Evolutionary conservation across 129 eudicot species (phyloP).

Genomic region (Oenanthe sinensis): DNA sequence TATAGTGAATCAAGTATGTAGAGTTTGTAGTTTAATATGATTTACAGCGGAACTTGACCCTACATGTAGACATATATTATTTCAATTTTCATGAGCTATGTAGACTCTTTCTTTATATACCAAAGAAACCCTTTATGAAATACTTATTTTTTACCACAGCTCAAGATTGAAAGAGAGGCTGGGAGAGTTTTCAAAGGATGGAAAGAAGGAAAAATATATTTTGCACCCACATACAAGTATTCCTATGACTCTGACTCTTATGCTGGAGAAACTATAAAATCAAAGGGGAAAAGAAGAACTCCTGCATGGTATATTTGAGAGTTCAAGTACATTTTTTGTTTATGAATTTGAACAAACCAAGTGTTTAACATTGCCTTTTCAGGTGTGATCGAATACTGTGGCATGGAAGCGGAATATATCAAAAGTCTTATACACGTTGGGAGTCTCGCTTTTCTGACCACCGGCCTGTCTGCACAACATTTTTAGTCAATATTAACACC

Average conservation of each 20-base stretch:
- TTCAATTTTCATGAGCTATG: not conserved
- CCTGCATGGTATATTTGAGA: constrained; percentile 44
- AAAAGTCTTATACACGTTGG: constrained; percentile 50
- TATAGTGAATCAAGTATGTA: not conserved
- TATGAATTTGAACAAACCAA: not conserved
- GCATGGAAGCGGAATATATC: constrained; percentile 57
- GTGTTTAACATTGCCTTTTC: constrained; percentile 12
- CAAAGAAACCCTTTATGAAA: not conserved
- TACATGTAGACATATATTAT: not conserved
- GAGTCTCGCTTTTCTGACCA: constrained; percentile 66
- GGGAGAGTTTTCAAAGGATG: constrained; percentile 52
- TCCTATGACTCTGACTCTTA: constrained; percentile 46
- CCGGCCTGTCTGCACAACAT: constrained; percentile 59
- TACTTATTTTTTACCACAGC: constrained; percentile 22
- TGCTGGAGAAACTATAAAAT: constrained; percentile 39
- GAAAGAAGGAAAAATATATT: constrained; percentile 57
- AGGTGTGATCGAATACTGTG: constrained; percentile 83
- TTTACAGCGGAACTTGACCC: not conserved
- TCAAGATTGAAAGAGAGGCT: constrained; percentile 51
- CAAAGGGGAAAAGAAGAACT: constrained; percentile 59
- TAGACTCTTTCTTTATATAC: not conserved
- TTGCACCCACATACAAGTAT: constrained; percentile 56
- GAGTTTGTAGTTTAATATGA: not conserved
- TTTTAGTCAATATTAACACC: constrained; percentile 26
- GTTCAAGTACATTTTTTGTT: not conserved